Percentiles rank a stretch among this genome's conserved stretches.
Evolutionary conservation across 345 rosid species (phyloP).

Genomic region (Turritis glabra): DNA sequence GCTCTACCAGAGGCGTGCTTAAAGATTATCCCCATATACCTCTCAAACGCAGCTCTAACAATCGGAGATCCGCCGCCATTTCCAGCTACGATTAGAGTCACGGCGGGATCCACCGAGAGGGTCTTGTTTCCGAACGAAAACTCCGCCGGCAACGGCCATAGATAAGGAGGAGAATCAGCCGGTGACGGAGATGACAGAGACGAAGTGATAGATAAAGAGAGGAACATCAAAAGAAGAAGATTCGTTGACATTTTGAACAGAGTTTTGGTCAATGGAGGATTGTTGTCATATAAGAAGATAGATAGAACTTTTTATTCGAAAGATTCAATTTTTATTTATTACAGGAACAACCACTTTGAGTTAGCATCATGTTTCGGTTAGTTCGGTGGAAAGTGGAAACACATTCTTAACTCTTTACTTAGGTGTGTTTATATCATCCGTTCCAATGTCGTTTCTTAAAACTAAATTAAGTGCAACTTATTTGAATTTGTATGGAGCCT

Average conservation of each 20-base stretch:
- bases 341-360: not conserved
- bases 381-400: no score
- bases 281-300: not conserved
- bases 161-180: constrained; percentile 47
- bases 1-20: constrained; percentile 42
- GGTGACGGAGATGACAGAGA: constrained; percentile 16
- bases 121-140: constrained; percentile 58
- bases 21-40: constrained; percentile 69
- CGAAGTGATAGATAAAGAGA: constrained; percentile 21
- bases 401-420: not conserved
- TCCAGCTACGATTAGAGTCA: constrained; percentile 54
- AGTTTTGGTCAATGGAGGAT: constrained; percentile 21
- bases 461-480: not conserved
- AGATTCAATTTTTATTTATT: constrained; percentile 8
- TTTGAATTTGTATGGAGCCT: not conserved
- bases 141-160: constrained; percentile 85
- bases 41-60: constrained; percentile 63
- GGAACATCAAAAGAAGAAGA: not conserved
- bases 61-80: constrained; percentile 55
- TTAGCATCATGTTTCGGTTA: constrained; percentile 15
- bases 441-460: not conserved
- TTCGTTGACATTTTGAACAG: constrained; percentile 19
- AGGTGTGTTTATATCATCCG: not conserved
- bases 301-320: not conserved
- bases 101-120: constrained; percentile 66